Evolutionary conservation across 495 filamentous ascomycete genomes (phyloP), one percentile per base, ranked within the genome.

Genomic region (Evernia prunastri): DNA sequence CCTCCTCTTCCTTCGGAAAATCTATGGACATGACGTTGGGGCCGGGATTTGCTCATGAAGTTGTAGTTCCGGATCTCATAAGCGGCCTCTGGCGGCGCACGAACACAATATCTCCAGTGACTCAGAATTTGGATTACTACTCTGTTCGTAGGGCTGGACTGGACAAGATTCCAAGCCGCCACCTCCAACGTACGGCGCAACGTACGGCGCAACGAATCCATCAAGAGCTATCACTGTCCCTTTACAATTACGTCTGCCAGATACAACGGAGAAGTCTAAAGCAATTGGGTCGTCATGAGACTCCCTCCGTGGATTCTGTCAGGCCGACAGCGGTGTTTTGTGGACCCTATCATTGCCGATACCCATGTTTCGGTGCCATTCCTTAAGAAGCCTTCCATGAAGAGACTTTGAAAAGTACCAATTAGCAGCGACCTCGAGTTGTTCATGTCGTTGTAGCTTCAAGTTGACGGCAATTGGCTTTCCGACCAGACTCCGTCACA

Each of bases 1-100:
- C 77, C 78, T 92, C 89, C 82, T 97, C 93, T 72, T 92, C 91
- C 73, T 87, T 86, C 61, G 92, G 89, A 76, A 96, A 96, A 77
- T 94, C 82, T 79, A 97, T 92, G 69, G 88, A 91, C 88, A 92
- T 94, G 66, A 64, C 71, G 70, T n/a, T 25, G 17, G 53, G 39
- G 33, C 20, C 17, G 15, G 33, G 8, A 18, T n/a, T 49, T 27
- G 15, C 43, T 57, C 47, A 61, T 61, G 42, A n/a, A 45, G 31
- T 33, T 51, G 57, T 31, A 39, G 20, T 2, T 10, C 27, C 40
- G 43, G 25, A 64, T n/a, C n/a, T n/a, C n/a, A n/a, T n/a, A n/a
- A n/a, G n/a, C n/a, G n/a, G n/a, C 15, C 3, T 23, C 25, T 57
- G 15, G 49, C 25, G 49, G 27, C 18, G 12, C 45, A 36, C 36